Base-by-base conservation (phyloP, 495 filamentous ascomycete species). In the Podospora pseudopauciseta region DNA sequence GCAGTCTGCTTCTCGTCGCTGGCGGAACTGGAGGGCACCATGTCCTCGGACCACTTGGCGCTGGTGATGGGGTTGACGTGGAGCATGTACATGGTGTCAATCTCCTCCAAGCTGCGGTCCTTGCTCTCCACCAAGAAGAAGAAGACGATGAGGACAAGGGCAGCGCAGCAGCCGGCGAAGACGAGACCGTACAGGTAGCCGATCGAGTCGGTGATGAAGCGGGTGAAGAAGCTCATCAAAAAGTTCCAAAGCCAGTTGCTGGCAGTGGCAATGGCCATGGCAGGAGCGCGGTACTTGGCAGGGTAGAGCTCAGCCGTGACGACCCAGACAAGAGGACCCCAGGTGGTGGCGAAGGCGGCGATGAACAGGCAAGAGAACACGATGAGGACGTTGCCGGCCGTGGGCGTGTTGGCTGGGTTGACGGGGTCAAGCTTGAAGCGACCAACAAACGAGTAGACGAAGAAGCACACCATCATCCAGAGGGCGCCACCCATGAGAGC, bases 201-300 rank as follows among this genome's bases (percentile, higher is more conserved):
- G 71, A 97, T 96, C 11, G 84, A 77, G 70, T 83, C 81, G 67
- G 86, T 88, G 76, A 95, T 93, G 83, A 94, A 76, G 49, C 76
- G 73, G 2, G 76, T 78, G 69, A 78, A 78, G 70, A 78, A 76
- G 20, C 68, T 71, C 65, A 78, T 72, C 67, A 78, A 59, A 28
- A 96, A 97, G 78, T 96, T 97, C 89, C 89, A 95, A 65, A 88
- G 86, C 93, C 93, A 97, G 82, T 96, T 97, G 65, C 87, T 85
- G 5, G 90, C 88, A 0, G 93, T 95, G 18, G 90, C 89, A 19
- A 93, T 74, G 44, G 88, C 90, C 84, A 93, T 93, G 71, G 85
- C 88, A 34, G 87, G 85, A 20, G 90, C 90, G 57, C 92, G 87
- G 77, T 93, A 92, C 60, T 88, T 84, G 66, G 87, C 84, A 23